Conservation (phyloP, 2,329 filamentous ascomycete genomes). For the Fonsecaea nubica region DNA sequence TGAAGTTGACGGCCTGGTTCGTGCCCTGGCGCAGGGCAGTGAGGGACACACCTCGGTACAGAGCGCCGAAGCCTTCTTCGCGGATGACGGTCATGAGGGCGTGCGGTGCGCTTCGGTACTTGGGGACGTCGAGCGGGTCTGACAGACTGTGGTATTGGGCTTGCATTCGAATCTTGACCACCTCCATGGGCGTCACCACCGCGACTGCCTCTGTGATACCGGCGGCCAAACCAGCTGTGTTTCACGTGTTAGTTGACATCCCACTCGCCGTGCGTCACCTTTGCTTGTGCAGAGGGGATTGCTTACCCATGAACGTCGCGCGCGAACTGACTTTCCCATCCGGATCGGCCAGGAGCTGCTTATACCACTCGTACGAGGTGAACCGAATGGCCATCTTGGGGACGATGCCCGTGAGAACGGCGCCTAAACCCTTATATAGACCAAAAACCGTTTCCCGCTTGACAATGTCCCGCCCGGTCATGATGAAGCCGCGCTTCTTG, state of each 20-base stretch:
- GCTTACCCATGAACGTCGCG: conserved; percentile 73
- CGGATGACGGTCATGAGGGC: conserved; percentile 84
- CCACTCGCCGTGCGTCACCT: neutral
- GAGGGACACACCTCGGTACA: conserved; percentile 92
- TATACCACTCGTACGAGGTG: conserved; percentile 95
- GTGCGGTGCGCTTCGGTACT: conserved; percentile 93
- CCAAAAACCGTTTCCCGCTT: conserved; percentile 88
- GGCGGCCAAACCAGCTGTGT: conserved; percentile 79
- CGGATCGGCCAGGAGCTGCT: conserved; percentile 76
- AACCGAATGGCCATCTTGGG: conserved; percentile 99
- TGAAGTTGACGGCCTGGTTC: conserved; percentile 99
- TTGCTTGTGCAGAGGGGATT: neutral
- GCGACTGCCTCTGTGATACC: conserved; percentile 96
- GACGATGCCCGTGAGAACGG: conserved; percentile 92
- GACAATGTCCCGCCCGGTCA: conserved; percentile 85
- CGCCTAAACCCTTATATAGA: conserved; percentile 97
- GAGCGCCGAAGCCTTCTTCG: conserved; percentile 84
- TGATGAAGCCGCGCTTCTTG: conserved; percentile 84
- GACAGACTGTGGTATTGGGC: conserved; percentile 98
- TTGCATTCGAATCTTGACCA: conserved; percentile 97
- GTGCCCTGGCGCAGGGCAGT: conserved; percentile 93
- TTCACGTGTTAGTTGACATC: conserved; percentile 15
- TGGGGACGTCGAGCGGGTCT: conserved; percentile 92
- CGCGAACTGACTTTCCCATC: conserved; percentile 72
- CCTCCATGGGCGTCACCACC: conserved; percentile 98